phyloP scores from a whole-genome alignment of 805 yeast species.

The Ogataea henricii region DNA sequence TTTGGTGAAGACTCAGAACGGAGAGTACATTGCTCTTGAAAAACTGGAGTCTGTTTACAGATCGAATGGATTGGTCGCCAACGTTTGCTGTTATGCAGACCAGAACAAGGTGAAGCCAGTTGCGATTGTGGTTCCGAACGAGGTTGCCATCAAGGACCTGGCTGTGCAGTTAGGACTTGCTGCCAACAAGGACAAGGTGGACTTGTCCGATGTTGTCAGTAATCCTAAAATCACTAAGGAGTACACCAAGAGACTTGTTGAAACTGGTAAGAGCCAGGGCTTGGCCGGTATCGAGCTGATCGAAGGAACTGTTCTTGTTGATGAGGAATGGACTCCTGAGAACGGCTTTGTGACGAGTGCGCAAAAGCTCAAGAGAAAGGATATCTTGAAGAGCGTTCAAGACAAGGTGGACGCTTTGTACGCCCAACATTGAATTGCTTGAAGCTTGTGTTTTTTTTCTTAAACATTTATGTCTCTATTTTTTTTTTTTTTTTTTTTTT shows the following conservation, averaged over 20 bases:
- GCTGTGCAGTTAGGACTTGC: slow-evolving; percentile 58
- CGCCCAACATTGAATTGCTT: slow-evolving; percentile 18
- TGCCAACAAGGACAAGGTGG: slow-evolving; percentile 42
- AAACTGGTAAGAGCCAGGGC: slow-evolving; percentile 80
- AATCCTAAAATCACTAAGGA: slow-evolving; percentile 57
- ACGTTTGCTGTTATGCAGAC: slow-evolving; percentile 94
- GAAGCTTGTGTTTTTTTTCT: neutral
- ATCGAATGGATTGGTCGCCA: slow-evolving; percentile 71
- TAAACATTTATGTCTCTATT: neutral
- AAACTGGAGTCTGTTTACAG: slow-evolving; percentile 90
- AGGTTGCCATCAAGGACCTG: slow-evolving; percentile 59
- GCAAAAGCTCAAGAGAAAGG: slow-evolving; percentile 92
- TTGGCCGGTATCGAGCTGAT: slow-evolving; percentile 83
- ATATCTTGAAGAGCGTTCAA: slow-evolving; percentile 72
- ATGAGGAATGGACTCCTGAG: slow-evolving; percentile 98
- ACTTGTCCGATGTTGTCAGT: slow-evolving; percentile 48
- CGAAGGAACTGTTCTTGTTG: slow-evolving; percentile 73
- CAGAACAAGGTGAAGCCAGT: slow-evolving; percentile 84
- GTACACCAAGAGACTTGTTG: slow-evolving; percentile 59
- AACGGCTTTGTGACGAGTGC: slow-evolving; percentile 93
- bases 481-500: neutral
- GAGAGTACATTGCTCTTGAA: slow-evolving; percentile 97
- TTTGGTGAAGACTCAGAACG: slow-evolving; percentile 91
- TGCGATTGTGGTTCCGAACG: slow-evolving; percentile 86
- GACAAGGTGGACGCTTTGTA: slow-evolving; percentile 70